Conservation (phyloP, 306 rosid species). For the Castanea mollissima region DNA sequence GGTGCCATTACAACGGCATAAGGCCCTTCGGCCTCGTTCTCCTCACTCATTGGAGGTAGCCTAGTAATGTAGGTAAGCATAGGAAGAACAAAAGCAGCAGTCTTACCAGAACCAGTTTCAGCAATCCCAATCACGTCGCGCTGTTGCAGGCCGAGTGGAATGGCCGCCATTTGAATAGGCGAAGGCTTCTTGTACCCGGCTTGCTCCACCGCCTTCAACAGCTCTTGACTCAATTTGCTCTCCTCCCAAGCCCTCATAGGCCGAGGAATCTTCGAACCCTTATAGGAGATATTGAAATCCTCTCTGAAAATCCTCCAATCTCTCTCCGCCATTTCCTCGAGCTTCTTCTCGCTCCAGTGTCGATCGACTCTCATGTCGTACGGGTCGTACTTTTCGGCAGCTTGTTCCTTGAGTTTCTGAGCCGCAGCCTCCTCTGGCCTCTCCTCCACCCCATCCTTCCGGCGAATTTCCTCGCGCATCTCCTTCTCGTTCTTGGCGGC, state of each 20-base stretch:
- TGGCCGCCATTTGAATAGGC: slow-evolving; percentile 95
- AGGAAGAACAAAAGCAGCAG: slow-evolving; percentile 93
- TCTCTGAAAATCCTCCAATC: slow-evolving; percentile 92
- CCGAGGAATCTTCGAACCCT: slow-evolving; percentile 83
- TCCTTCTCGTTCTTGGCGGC: slow-evolving; percentile 92
- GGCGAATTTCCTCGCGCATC: slow-evolving; percentile 62
- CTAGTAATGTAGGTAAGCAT: slow-evolving; percentile 79
- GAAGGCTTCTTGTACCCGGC: slow-evolving; percentile 88
- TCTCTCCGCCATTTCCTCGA: slow-evolving; percentile 81
- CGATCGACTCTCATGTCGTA: slow-evolving; percentile 90
- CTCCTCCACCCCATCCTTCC: slow-evolving; percentile 81
- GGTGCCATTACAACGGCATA: slow-evolving; percentile 98
- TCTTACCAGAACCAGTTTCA: slow-evolving; percentile 87
- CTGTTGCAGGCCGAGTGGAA: slow-evolving; percentile 80
- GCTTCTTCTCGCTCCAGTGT: slow-evolving; percentile 92
- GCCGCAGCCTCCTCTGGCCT: slow-evolving; percentile 89
- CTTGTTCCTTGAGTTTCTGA: slow-evolving; percentile 74
- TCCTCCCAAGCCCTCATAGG: slow-evolving; percentile 84
- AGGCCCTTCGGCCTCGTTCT: slow-evolving; percentile 93
- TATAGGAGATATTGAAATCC: slow-evolving; percentile 79
- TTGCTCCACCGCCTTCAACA: slow-evolving; percentile 73
- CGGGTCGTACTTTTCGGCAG: slow-evolving; percentile 74
- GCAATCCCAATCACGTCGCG: slow-evolving; percentile 90
- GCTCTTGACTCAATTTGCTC: slow-evolving; percentile 64
- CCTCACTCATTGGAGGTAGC: slow-evolving; percentile 86